Conservation (phyloP, 306 rosid genomes). For the Citrullus amarus region DNA sequence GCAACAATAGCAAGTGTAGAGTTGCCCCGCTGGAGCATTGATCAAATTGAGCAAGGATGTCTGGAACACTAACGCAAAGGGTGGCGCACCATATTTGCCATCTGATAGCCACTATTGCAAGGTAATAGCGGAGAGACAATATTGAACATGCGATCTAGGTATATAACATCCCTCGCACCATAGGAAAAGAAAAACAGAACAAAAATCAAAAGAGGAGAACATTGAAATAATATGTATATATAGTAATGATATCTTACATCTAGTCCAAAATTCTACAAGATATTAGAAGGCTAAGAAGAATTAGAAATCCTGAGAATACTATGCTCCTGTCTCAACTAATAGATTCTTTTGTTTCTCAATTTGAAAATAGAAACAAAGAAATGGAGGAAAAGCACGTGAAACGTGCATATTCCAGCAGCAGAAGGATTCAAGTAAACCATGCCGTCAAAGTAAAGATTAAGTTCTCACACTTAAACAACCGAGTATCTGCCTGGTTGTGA, state of each 20-base stretch:
- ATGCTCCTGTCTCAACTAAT: neutral
- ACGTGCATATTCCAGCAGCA: constrained; percentile 3
- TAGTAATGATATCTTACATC: constrained; percentile 13
- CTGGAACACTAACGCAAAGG: neutral
- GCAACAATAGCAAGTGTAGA: neutral
- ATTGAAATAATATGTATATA: constrained; percentile 13
- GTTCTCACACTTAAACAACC: constrained; percentile 57
- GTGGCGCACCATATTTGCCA: neutral
- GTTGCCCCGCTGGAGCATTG: neutral
- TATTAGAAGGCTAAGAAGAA: neutral
- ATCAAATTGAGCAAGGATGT: neutral
- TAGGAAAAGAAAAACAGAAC: constrained; percentile 12
- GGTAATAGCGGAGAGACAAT: neutral
- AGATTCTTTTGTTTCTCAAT: neutral
- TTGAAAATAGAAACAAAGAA: neutral
- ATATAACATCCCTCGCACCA: neutral
- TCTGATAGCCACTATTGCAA: neutral
- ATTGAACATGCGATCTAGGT: neutral
- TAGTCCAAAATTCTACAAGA: constrained; percentile 4
- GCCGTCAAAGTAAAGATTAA: constrained; percentile 11
- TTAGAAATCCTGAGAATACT: neutral
- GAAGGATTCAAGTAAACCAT: neutral
- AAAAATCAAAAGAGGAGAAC: constrained; percentile 10
- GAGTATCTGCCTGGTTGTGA: constrained; percentile 87
- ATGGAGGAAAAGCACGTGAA: neutral